Conservation (phyloP, 805 yeast species). For the Suhomyces pyralidae region DNA sequence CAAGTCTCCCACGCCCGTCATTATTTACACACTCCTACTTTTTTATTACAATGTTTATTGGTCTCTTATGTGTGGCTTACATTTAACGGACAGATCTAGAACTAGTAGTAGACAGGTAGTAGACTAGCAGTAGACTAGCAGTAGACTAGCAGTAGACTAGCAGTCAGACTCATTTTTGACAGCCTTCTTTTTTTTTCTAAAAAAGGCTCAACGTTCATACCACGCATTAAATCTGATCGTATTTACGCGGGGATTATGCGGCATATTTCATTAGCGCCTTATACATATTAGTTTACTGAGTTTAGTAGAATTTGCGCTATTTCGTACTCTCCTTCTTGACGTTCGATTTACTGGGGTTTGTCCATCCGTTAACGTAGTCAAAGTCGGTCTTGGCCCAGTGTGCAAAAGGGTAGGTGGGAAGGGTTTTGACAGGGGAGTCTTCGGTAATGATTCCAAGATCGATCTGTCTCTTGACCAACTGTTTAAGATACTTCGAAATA, state of each 20-base stretch:
- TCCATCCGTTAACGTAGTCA: slow-evolving; percentile 40
- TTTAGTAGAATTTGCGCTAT: background rate
- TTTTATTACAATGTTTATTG: background rate
- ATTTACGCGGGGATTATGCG: background rate
- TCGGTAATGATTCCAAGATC: slow-evolving; percentile 52
- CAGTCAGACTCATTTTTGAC: background rate
- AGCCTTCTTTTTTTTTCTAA: background rate
- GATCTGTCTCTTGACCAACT: slow-evolving; percentile 54
- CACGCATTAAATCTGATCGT: background rate
- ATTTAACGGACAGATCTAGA: background rate
- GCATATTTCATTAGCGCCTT: background rate
- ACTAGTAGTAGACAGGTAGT: no score
- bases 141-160: background rate
- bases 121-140: background rate
- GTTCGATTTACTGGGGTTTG: slow-evolving; percentile 30
- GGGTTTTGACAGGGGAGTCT: slow-evolving; percentile 57
- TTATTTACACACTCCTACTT: background rate
- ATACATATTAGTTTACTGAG: background rate
- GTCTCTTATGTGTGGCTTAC: background rate
- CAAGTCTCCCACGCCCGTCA: background rate
- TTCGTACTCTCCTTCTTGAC: slow-evolving; percentile 8
- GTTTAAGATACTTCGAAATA: slow-evolving; percentile 54
- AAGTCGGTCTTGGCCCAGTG: slow-evolving; percentile 46
- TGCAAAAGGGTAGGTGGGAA: slow-evolving; percentile 65
- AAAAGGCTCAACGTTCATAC: background rate